Conservation (phyloP, 805 yeast genomes). For the Candida fluviatilis region DNA sequence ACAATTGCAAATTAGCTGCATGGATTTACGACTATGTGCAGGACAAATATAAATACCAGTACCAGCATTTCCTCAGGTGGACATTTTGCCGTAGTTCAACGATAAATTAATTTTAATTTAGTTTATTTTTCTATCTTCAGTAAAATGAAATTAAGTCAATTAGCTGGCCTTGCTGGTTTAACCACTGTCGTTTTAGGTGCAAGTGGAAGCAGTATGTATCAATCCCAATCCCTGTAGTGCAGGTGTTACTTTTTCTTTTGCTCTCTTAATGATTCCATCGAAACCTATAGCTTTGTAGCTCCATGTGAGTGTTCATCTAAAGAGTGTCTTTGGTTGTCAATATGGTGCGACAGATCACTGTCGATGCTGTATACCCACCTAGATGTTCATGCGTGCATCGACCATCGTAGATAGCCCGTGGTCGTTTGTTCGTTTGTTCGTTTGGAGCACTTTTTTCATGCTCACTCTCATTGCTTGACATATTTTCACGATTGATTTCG, state of each 20-base stretch:
- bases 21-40: background rate
- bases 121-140: background rate
- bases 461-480: too few relatives aligned
- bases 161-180: slow-evolving; percentile 3
- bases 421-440: too few relatives aligned
- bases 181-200: slow-evolving; percentile 2
- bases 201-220: slow-evolving; percentile 3
- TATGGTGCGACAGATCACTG: background rate
- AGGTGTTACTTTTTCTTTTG: background rate
- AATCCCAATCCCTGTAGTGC: background rate
- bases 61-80: background rate
- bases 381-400: background rate
- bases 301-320: background rate
- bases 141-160: slow-evolving; percentile 2
- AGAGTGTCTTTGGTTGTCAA: too few relatives aligned
- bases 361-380: background rate
- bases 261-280: too few relatives aligned
- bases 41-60: background rate
- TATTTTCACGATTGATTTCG: too few relatives aligned
- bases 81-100: background rate
- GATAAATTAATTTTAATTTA: background rate
- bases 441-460: too few relatives aligned
- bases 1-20: slow-evolving; percentile 1
- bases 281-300: background rate
- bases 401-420: too few relatives aligned